These are phyloP conservation scores for Sedum album DNA, from an alignment of 164 flowering plant species.

Conservation along the genomic window DNA sequence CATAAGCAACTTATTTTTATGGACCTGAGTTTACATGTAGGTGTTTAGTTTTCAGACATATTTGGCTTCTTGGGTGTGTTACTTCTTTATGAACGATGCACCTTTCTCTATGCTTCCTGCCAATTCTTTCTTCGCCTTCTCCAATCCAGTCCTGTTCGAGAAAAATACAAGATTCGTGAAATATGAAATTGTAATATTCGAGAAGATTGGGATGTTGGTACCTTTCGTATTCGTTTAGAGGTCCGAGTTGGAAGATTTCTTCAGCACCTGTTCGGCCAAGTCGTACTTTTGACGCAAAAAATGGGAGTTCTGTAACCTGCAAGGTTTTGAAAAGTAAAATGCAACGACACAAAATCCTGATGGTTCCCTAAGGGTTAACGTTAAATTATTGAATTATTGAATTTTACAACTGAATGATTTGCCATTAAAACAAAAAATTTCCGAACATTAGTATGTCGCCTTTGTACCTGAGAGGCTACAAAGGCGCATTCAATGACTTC, in stretches of 20 bases:
- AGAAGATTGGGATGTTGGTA: background rate
- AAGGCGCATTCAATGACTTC: constrained; percentile 84
- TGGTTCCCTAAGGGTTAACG: background rate
- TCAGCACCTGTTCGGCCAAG: background rate
- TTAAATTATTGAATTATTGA: background rate
- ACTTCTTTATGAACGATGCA: constrained; percentile 58
- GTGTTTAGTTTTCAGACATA: background rate
- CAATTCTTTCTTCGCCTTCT: constrained; percentile 89
- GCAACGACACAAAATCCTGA: background rate
- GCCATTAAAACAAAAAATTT: background rate
- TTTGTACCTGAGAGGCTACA: constrained; percentile 62
- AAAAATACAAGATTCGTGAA: no score
- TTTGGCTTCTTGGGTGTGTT: constrained; percentile 10
- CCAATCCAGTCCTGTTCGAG: constrained; percentile 62
- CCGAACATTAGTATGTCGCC: background rate
- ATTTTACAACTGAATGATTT: background rate
- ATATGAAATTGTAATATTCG: background rate
- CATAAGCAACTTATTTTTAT: background rate
- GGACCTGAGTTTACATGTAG: background rate
- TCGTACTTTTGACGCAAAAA: constrained; percentile 91
- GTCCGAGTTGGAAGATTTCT: constrained; percentile 3
- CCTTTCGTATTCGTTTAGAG: constrained; percentile 5
- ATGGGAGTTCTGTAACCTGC: constrained; percentile 61
- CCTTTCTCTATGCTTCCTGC: constrained; percentile 86
- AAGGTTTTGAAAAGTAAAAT: background rate